phyloP scores from a whole-genome alignment of 495 filamentous ascomycete species.

The Lichina pygmaea region DNA sequence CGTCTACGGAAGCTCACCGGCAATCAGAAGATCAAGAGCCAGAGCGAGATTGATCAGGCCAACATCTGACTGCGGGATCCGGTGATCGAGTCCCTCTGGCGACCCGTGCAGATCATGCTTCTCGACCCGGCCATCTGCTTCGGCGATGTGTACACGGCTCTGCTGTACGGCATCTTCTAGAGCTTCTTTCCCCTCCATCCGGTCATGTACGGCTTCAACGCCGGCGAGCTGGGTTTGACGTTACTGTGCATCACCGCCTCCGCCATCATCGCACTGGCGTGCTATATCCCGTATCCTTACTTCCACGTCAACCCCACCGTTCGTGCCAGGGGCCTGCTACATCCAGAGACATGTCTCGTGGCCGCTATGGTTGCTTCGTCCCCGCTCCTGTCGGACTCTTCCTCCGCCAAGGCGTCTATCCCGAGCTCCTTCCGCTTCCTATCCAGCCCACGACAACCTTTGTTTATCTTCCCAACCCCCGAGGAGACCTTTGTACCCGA shows the following conservation, averaged over 20 bases:
- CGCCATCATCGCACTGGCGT: constrained; percentile 21
- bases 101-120: constrained; percentile 33
- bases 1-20: constrained; percentile 20
- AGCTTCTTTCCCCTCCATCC: constrained; percentile 47
- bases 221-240: constrained; percentile 32
- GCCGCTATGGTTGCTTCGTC: constrained; percentile 28
- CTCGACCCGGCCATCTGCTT: constrained; percentile 36
- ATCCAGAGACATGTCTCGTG: constrained; percentile 24
- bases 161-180: constrained; percentile 43
- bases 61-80: constrained; percentile 19
- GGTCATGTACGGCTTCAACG: constrained; percentile 29
- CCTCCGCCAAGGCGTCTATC: too few relatives aligned
- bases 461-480: too few relatives aligned
- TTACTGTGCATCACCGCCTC: constrained; percentile 36
- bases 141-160: constrained; percentile 30
- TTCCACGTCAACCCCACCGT: constrained; percentile 24
- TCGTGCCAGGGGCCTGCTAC: constrained; percentile 16
- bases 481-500: too few relatives aligned
- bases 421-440: too few relatives aligned
- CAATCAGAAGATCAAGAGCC: constrained; percentile 7
- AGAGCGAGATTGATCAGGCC: constrained; percentile 15
- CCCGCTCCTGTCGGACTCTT: constrained; percentile 31
- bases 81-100: constrained; percentile 29
- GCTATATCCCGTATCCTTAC: constrained; percentile 25
- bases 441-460: too few relatives aligned